Evolutionary conservation across 192 early-diverging fungal genomes (phyloP).

Genomic region (Rhizophlyctis rosea): DNA sequence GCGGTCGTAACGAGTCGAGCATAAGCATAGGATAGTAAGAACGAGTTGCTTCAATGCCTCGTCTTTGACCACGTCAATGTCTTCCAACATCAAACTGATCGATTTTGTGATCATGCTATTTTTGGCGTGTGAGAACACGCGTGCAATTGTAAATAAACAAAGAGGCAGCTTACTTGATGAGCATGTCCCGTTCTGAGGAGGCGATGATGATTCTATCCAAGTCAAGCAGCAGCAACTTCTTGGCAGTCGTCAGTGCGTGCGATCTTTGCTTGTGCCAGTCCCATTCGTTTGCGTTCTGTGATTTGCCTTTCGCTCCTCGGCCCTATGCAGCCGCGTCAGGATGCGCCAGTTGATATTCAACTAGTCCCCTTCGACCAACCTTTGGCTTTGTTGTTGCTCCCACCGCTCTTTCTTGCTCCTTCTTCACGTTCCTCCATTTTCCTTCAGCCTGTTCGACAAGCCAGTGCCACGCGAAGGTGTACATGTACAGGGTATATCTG

Average conservation of each 20-base stretch:
- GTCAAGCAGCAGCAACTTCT: constrained; percentile 52
- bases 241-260: constrained; percentile 53
- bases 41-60: constrained; percentile 51
- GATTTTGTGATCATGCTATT: constrained; percentile 49
- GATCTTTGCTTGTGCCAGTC: constrained; percentile 61
- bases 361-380: too few relatives aligned
- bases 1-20: constrained; percentile 76
- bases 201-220: constrained; percentile 71
- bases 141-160: background rate
- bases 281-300: constrained; percentile 45
- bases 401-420: constrained; percentile 24
- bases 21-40: constrained; percentile 70
- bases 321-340: background rate
- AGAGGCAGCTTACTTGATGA: constrained; percentile 51
- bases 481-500: constrained; percentile 69
- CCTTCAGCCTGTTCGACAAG: constrained; percentile 60
- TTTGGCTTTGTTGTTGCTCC: constrained; percentile 11
- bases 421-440: constrained; percentile 25
- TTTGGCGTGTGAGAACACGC: background rate
- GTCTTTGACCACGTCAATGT: constrained; percentile 64
- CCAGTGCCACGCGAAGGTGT: constrained; percentile 83
- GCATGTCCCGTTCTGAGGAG: constrained; percentile 62
- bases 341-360: too few relatives aligned
- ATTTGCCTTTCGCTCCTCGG: constrained; percentile 26
- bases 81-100: constrained; percentile 69